Conservation (phyloP, 2,329 filamentous ascomycete genomes). For the Orbilia oligospora region DNA sequence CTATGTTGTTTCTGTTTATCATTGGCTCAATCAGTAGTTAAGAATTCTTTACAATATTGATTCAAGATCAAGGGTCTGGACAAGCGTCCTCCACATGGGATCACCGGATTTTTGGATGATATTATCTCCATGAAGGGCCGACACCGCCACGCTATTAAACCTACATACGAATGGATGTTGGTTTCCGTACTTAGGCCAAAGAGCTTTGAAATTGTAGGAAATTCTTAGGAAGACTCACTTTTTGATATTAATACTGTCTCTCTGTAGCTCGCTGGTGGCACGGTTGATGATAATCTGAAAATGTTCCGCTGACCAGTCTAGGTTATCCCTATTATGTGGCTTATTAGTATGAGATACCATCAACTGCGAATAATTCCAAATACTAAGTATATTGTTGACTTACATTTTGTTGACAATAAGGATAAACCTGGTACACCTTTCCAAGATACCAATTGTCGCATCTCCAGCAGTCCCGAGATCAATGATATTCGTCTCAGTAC, state of each 20-base stretch:
- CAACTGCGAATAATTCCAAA: background rate
- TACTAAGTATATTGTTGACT: background rate
- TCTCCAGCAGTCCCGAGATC: constrained; percentile 3
- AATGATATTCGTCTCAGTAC: background rate
- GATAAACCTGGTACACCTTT: constrained; percentile 5
- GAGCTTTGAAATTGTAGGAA: background rate
- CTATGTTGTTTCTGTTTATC: no score
- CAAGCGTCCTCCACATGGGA: constrained; percentile 11
- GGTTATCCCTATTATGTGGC: constrained; percentile 2
- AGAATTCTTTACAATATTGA: constrained; percentile 11
- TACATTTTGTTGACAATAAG: constrained; percentile 22
- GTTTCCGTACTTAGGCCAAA: no score
- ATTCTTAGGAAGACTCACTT: background rate
- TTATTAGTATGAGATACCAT: background rate
- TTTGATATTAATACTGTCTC: background rate
- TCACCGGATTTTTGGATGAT: constrained; percentile 26
- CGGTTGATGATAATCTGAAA: background rate
- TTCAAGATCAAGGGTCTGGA: constrained; percentile 14
- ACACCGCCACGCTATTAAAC: constrained; percentile 4
- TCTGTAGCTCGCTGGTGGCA: constrained; percentile 1
- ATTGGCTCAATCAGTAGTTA: no score
- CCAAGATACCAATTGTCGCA: background rate
- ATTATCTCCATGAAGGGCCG: constrained; percentile 13
- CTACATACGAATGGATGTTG: background rate
- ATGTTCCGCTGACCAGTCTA: constrained; percentile 3